Base-by-base conservation (phyloP, 2,329 filamentous ascomycete species). In the Moelleriella libera region DNA sequence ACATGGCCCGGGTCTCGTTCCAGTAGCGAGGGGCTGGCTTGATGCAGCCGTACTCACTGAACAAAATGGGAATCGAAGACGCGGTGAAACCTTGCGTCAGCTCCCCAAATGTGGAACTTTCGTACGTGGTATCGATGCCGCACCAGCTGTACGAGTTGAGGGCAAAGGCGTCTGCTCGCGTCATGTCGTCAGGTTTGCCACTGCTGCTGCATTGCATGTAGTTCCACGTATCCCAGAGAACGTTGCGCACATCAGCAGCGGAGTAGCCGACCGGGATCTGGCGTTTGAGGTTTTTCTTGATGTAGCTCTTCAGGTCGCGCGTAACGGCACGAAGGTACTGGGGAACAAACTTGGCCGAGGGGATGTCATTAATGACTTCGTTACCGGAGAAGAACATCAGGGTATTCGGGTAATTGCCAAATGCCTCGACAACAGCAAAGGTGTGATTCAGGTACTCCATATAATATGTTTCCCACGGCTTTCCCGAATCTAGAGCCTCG, bases 1-100 rank as follows among this genome's bases (percentile, higher is more conserved):
- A 90, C 54, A 92, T 79, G 51, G 80, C 70, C 48, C 69, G 71
- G 10, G 88, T 82, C 65, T 92, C 86, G 54, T 83, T 82, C 68
- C 88, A 92, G 56, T 80, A 65, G 55, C 86, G 83, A 11, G 83
- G 81, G n/a, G 68, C 61, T 11, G 80, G 77, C 39, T 72, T 69
- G 68, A 88, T 90, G 76, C 86, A 90, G 51, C 86, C 86, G 56
- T 74, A 83, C 60, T 92, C 86, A 53, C 82, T 86, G 71, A 86
- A 89, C 73, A 90, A 90, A 56, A 89, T 72, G 32, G 85, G 85
- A 39, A 88, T 74, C 12, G 80, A 76, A 40, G 75, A 76, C 53
- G 71, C 71, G 55, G 71, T 65, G 69, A 90, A 88, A 61, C 80
- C 76, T 2, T 68, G 61, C 44, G 84, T 78, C 37, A 88, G 69